Evolutionary conservation across 1,284 basidiomycete species (phyloP), one percentile per base, ranked within the genome.

Genomic region (Sanghuangporus weigelae): DNA sequence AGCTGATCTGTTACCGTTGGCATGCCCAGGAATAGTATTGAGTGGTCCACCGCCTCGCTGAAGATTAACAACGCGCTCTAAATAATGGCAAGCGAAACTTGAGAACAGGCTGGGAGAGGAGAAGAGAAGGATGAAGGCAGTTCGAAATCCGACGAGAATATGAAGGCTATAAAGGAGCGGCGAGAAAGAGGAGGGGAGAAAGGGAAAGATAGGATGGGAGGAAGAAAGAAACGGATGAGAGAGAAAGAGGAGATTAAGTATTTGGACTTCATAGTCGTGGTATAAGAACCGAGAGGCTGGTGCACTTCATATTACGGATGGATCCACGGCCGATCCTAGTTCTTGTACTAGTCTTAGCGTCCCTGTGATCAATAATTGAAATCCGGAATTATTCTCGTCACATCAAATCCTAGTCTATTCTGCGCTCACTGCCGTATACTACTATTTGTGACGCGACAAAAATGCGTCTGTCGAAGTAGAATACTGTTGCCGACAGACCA

Each of bases 151-250:
- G 48, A 51, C 2, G 48, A 42, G 8, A 60, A 16, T 10, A 11
- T 44, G 48, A 58, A 19, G 55, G 21, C 7, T 36, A 42, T 55
- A 42, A 44, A 49, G 57, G 49, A 51, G 31, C 19, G 40, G 54
- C 49, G 23, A 58, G 49, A 42, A 56, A 58, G 26, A n/a, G 44
- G 21, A 62, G 23, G 42, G 8, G n/a, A 36, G 21, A 59, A 54
- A 48, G 48, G 50, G 57, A 35, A 39, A 26, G 36, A 38, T 48
- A 60, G 57, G 62, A 63, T 57, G 38, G 46, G 44, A 51, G 49
- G 57, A 31, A 59, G 42, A 40, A 63, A 56, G 46, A 48, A 31
- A 57, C 16, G 36, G 62, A 36, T 26, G 48, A 40, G 44, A 23
- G 50, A 19, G 51, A 40, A 46, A 60, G 57, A n/a, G 38, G 26